Evolutionary conservation across 2,329 filamentous ascomycete genomes (phyloP).

Genomic region (Botrytis hyacinthi): DNA sequence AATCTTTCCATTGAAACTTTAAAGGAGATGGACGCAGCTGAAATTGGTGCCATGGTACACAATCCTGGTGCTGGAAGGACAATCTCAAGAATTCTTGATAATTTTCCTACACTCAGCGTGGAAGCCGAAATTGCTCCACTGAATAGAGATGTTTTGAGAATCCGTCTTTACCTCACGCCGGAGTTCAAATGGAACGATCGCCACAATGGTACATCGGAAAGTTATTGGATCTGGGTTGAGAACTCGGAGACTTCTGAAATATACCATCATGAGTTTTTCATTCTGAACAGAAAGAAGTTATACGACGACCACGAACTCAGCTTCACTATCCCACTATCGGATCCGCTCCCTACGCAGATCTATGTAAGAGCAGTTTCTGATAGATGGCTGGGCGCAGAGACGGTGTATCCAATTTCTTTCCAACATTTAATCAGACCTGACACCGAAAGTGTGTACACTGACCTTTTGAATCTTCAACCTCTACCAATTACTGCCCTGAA

Average conservation of each 20-base stretch:
- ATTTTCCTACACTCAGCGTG: conserved; percentile 87
- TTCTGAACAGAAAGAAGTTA: conserved; percentile 83
- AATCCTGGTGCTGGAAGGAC: conserved; percentile 84
- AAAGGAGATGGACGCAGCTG: conserved; percentile 87
- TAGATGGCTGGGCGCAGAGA: conserved; percentile 94
- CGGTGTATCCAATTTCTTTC: conserved; percentile 91
- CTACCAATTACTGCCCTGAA: conserved; percentile 83
- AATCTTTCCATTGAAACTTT: conserved; percentile 75
- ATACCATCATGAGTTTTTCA: conserved; percentile 96
- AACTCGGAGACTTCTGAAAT: conserved; percentile 97
- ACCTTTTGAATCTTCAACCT: conserved; percentile 87
- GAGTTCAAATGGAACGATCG: conserved; percentile 95
- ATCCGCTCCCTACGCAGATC: conserved; percentile 91
- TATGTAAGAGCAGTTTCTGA: conserved; percentile 95
- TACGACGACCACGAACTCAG: conserved; percentile 96
- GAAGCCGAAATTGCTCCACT: conserved; percentile 94
- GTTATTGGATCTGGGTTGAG: conserved; percentile 98
- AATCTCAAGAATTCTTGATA: conserved; percentile 77
- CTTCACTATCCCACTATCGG: conserved; percentile 92
- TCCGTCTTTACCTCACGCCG: conserved; percentile 79
- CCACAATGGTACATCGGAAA: conserved; percentile 89
- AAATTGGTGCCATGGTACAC: conserved; percentile 88
- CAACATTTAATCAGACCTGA: conserved; percentile 97
- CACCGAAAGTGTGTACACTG: conserved; percentile 95
- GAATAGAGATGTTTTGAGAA: conserved; percentile 91